Base-by-base conservation (phyloP, 805 yeast genomes). In the Saccharomyces eubayanus region DNA sequence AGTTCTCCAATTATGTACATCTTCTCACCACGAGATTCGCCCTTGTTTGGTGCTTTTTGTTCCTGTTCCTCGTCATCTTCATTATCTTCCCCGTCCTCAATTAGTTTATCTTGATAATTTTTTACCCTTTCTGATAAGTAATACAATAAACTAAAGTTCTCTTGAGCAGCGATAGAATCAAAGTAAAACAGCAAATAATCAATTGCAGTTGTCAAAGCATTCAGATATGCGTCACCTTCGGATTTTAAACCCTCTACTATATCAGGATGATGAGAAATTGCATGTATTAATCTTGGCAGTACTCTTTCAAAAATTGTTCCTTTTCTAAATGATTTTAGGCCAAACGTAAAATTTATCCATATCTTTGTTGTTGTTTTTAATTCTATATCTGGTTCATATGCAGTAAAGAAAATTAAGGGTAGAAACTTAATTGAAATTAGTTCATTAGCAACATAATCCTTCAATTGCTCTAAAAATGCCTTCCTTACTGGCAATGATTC, bases 111-210 rank as follows among this genome's bases (percentile, higher is more conserved):
- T 51, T 82, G 76, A 61, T 83, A 86, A 66, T 88, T 95, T 64
- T 89, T 89, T 20, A 89, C 78, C 52, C 96, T 76, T 55, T 86
- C 86, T 0, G 94, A 82, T 50, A 88, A 72, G 66, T 90, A 89
- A 64, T 81, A 89, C 5, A 90, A 66, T 54, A 89, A 66, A 6
- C 92, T 85, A 36, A 87, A 73, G 60, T 89, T 91, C 30, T 83
- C 84, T 47, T 78, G 77, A 2, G 76, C 81, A 0, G 85, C 84
- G 48, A 89, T 77, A 3, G 79, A 64, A 43, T 78, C 83, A 50
- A 89, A 66, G 55, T 76, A 85, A 66, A 80, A 85, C 1, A 79
- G 60, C 30, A 89, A 67, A 58, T 84, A 85, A 48, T 81, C 82
- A 51, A 81, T 62, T 0, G 86, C 83, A 59, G 81, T 83, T 0